Conservation (phyloP, 2,329 filamentous ascomycete genomes). For the Cytospora paraplurivora region DNA sequence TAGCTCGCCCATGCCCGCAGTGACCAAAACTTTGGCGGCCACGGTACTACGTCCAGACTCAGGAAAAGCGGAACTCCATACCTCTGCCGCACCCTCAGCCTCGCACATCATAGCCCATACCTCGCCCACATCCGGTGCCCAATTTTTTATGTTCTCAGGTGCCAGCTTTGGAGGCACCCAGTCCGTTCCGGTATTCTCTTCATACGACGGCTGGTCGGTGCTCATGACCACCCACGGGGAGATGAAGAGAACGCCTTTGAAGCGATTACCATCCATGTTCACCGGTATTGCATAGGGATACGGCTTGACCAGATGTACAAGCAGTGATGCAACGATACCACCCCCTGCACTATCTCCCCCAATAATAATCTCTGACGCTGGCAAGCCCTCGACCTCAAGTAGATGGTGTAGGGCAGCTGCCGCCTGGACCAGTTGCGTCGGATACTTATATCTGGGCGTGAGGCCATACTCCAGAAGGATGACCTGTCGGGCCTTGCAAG, state of each 20-base stretch:
- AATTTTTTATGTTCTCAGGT: neutral
- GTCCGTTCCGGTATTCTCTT: conserved; percentile 28
- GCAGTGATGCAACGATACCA: conserved; percentile 30
- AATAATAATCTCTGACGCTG: conserved; percentile 28
- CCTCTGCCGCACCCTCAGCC: neutral
- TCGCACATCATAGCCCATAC: conserved; percentile 30
- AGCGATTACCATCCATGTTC: conserved; percentile 2
- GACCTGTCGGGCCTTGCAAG: conserved; percentile 24
- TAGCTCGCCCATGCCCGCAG: conserved; percentile 29
- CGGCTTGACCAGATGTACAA: conserved; percentile 28
- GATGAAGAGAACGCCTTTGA: conserved; percentile 30
- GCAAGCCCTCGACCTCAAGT: conserved; percentile 15
- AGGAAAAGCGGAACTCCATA: conserved; percentile 26
- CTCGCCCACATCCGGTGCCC: conserved; percentile 23
- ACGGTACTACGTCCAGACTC: neutral
- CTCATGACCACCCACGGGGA: conserved; percentile 30
- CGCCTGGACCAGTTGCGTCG: conserved; percentile 30
- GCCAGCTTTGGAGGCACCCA: conserved; percentile 4
- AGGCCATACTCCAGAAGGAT: conserved; percentile 33
- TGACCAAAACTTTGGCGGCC: conserved; percentile 28
- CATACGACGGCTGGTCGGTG: conserved; percentile 18
- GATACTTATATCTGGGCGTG: conserved; percentile 32
- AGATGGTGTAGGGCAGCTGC: conserved; percentile 28
- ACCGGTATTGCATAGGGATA: conserved; percentile 28
- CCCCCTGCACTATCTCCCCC: conserved; percentile 34